phyloP scores from a whole-genome alignment of 1,284 basidiomycete species.

The Apiotrichum laibachii region DNA sequence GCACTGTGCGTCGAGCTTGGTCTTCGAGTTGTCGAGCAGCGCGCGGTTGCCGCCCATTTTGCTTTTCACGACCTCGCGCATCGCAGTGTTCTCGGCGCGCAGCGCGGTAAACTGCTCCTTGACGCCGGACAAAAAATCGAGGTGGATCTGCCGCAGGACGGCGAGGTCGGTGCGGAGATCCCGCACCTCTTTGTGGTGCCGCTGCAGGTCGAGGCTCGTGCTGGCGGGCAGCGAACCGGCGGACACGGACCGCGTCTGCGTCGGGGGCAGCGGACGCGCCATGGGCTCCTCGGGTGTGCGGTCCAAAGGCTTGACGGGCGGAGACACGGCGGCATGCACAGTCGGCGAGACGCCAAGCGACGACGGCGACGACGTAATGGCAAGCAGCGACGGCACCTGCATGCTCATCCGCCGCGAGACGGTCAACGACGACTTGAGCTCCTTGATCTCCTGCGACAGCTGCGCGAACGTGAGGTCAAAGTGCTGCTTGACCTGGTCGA shows the following conservation, averaged over 20 bases:
- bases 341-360: not conserved
- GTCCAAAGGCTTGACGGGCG: slow-evolving; percentile 15
- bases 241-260: not conserved
- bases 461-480: slow-evolving; percentile 84
- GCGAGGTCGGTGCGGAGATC: slow-evolving; percentile 88
- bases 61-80: slow-evolving; percentile 77
- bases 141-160: slow-evolving; percentile 88
- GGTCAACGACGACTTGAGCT: slow-evolving; percentile 65
- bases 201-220: slow-evolving; percentile 69
- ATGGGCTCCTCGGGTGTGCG: slow-evolving; percentile 24
- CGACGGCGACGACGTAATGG: slow-evolving; percentile 23
- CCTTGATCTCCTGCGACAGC: slow-evolving; percentile 88
- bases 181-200: slow-evolving; percentile 91
- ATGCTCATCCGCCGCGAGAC: slow-evolving; percentile 53
- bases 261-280: slow-evolving; percentile 12
- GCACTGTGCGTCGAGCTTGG: slow-evolving; percentile 79
- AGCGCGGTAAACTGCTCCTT: slow-evolving; percentile 76
- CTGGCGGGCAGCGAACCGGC: slow-evolving; percentile 1
- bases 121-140: slow-evolving; percentile 85
- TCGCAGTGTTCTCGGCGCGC: slow-evolving; percentile 76
- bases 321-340: not conserved
- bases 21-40: slow-evolving; percentile 88
- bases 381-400: slow-evolving; percentile 44
- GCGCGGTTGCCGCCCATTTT: slow-evolving; percentile 81
- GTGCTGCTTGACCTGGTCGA: slow-evolving; percentile 98